Evolutionary conservation across 2,329 filamentous ascomycete genomes (phyloP), one percentile per base, ranked within the genome.

Genomic region (Zasmidium cellare): DNA sequence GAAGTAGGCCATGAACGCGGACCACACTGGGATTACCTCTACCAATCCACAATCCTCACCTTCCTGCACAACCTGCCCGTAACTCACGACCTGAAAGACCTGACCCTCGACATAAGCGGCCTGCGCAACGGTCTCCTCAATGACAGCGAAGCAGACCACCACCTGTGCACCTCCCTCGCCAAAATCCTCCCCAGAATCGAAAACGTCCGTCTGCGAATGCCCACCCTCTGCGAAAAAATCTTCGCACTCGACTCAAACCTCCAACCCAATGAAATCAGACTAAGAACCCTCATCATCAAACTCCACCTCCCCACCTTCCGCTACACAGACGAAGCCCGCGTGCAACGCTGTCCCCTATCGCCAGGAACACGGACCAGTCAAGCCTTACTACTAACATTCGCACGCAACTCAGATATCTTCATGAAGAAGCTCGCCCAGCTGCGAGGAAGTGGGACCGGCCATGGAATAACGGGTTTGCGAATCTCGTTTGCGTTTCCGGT

Each of bases 231-330:
- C 25, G 45, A 57, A n/a, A 25, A 14, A 19, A 58, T 60, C 19
- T 56, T 56, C 31, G 47, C 28, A n/a, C 48, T 60, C 14, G 31
- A 28, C 22, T 20, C 9, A 18, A 31, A 16, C 35, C n/a, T 41
- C 35, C 16, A 12, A 16, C 24, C 25, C 11, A 28, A 24, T 14
- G 46, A 45, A n/a, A 44, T 46, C 31, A 55, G 48, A 38, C 52
- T 62, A 7, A 58, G 58, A 49, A 46, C 48, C 16, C 41, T 62
- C 25, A 51, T 58, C 45, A 46, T 60, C 25, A 62, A 60, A 45
- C 52, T 60, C 9, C 55, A 58, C 31, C 41, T 57, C 18, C 51
- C 51, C 9, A 23, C 31, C 19, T 45, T 45, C 35, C 11, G n/a
- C 9, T 18, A 7, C n/a, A 49, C 23, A 3, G 22, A 28, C 28